Percentiles rank a stretch among this genome's conserved stretches.
Evolutionary conservation across 2,329 filamentous ascomycete genomes (phyloP).

Genomic region (Rosellinia necatrix): DNA sequence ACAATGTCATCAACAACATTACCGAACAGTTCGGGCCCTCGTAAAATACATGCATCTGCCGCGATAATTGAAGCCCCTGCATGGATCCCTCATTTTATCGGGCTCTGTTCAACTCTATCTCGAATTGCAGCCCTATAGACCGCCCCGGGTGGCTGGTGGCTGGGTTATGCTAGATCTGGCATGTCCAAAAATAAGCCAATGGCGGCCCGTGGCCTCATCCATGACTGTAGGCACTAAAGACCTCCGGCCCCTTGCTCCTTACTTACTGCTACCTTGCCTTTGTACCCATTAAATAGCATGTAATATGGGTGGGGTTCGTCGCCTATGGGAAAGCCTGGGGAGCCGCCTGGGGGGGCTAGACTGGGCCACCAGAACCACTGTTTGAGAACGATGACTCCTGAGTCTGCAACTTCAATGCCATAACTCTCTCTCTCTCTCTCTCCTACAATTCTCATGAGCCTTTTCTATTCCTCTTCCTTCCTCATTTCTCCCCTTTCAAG

Average conservation of each 20-base stretch:
- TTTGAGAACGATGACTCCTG: constrained; percentile 3
- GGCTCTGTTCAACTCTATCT: background rate
- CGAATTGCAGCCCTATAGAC: background rate
- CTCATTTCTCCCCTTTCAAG: background rate
- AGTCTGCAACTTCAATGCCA: background rate
- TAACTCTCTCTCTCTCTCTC: background rate
- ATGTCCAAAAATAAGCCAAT: constrained; percentile 24
- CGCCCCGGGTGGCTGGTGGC: background rate
- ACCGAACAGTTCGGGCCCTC: no score
- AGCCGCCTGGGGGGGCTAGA: background rate
- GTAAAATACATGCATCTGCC: background rate
- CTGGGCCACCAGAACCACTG: background rate
- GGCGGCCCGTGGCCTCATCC: constrained; percentile 5
- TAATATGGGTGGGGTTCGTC: constrained; percentile 11
- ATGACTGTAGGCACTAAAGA: no score
- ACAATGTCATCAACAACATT: background rate
- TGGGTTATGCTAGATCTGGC: background rate
- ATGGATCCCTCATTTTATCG: no score
- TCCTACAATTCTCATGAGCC: background rate
- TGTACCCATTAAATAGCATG: no score
- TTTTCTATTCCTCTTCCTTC: background rate
- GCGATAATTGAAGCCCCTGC: no score
- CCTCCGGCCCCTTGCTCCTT: no score
- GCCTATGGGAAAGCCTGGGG: background rate
- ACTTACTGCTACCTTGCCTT: no score